These are phyloP conservation scores for Neurospora cerealis DNA, from an alignment of 495 filamentous ascomycete species.

Conservation along the genomic window DNA sequence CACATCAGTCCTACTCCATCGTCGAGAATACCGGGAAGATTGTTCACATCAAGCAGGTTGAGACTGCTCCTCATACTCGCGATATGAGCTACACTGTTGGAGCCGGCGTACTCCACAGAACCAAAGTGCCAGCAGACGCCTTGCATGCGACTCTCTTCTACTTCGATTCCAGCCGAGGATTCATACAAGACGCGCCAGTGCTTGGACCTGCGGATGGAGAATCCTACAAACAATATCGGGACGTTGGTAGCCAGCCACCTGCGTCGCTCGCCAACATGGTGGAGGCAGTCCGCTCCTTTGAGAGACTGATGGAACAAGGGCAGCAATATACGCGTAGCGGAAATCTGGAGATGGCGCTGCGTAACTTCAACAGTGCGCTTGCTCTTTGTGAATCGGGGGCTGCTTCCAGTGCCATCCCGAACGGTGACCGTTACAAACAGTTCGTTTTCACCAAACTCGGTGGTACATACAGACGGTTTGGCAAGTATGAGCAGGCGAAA, in stretches of 20 bases:
- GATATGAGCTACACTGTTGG: conserved; percentile 8
- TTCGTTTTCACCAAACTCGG: conserved; percentile 8
- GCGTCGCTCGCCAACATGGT: conserved; percentile 3
- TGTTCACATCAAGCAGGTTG: not conserved
- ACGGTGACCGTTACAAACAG: not conserved
- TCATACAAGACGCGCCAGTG: conserved; percentile 7
- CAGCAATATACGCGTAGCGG: not conserved
- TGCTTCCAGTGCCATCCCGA: not conserved
- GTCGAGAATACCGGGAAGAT: conserved; percentile 7
- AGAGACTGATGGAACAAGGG: conserved; percentile 3
- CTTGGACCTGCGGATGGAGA: conserved; percentile 8
- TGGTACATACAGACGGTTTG: conserved; percentile 12
- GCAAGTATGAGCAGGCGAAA: conserved; percentile 13
- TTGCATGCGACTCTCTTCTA: conserved; percentile 15
- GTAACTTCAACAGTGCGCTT: conserved; percentile 4
- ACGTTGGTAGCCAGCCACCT: conserved; percentile 4
- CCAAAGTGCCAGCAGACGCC: conserved; percentile 1
- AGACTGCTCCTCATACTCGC: not conserved
- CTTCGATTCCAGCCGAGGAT: conserved; percentile 13
- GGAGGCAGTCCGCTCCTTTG: conserved; percentile 7
- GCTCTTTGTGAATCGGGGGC: conserved; percentile 1
- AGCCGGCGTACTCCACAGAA: conserved; percentile 2
- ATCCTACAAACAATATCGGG: conserved; percentile 8
- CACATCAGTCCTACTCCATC: conserved; percentile 6
- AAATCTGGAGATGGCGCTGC: not conserved